Evolutionary conservation across 768 basidiomycete genomes (phyloP), one percentile per base, ranked within the genome.

Genomic region (Solioccasus polychromus): DNA sequence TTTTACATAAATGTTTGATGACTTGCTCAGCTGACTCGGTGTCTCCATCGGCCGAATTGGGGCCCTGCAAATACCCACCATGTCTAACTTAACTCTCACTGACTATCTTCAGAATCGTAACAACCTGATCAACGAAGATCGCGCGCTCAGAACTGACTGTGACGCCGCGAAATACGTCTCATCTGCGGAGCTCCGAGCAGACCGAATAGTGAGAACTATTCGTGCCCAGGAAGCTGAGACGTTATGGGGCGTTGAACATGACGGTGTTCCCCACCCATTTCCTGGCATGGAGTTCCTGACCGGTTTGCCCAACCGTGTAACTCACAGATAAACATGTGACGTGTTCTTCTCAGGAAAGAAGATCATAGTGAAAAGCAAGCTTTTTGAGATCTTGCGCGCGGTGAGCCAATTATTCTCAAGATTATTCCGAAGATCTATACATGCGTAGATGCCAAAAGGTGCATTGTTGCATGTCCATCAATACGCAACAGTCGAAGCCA

Each of bases 271-370:
- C 17, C 78, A 85, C 50, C 69, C 78, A 2, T 86, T 85, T 51
- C 84, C 85, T 31, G 86, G 86, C 25, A 86, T 85, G 83, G 83
- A 78, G 50, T 88, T 87, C 53, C 60, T 87, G 52, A 85, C 82
- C 39, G 83, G 83, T 81, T 52, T 29, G 57, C 31, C 6, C 6
- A 4, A 36, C 9, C 18, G 22, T 8, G 23, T 35, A 8, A 18
- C n/a, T 10, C 3, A 15, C 9, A 20, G 8, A n/a, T 9, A 25
- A 20, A 35, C n/a, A 10, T 34, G 29, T 20, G 35, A 39, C 22
- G 20, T 48, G n/a, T 32, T 31, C 17, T 23, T 14, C 18, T 22
- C 55, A 65, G 66, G 69, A 11, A 67, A 57, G 45, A 43, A 52
- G 18, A 54, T 61, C 6, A 75, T 76, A 31, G 50, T 67, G 26